A percentile compares a stretch with the other conserved stretches of the same genome.
phyloP scores from a whole-genome alignment of 1,284 basidiomycete species.

The Fomitiporia mediterranea region DNA sequence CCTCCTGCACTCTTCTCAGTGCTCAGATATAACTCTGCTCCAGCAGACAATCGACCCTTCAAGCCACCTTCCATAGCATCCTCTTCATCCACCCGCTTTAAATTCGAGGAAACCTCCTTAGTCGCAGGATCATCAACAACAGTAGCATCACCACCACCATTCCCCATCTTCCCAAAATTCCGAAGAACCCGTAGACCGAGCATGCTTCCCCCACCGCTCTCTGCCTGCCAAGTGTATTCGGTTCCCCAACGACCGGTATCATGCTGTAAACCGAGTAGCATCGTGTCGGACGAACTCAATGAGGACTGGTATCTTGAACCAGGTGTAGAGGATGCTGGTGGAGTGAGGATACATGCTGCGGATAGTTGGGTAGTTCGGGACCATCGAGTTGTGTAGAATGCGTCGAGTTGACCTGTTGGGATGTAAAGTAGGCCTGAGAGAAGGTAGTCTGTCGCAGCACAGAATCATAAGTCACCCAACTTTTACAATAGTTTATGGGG shows the following conservation, averaged over 20 bases:
- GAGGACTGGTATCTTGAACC: slow-evolving; percentile 4
- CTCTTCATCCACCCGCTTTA: slow-evolving; percentile 82
- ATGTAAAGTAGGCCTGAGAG: slow-evolving; percentile 92
- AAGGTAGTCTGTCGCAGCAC: slow-evolving; percentile 64
- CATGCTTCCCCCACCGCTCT: slow-evolving; percentile 77
- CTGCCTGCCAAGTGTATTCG: slow-evolving; percentile 93
- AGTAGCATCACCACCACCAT: slow-evolving; percentile 32
- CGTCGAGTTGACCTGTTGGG: slow-evolving; percentile 84
- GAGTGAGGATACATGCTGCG: slow-evolving; percentile 54
- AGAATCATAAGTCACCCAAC: slow-evolving; percentile 11
- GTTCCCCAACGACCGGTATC: slow-evolving; percentile 91
- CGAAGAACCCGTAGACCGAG: slow-evolving; percentile 88
- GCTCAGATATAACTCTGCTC: slow-evolving; percentile 93
- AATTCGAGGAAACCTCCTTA: slow-evolving; percentile 29
- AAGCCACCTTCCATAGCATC: slow-evolving; percentile 87
- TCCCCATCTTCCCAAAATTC: slow-evolving; percentile 76
- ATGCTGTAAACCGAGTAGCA: slow-evolving; percentile 88
- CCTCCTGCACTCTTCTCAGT: slow-evolving; percentile 91
- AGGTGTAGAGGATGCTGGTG: slow-evolving; percentile 10
- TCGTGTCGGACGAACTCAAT: slow-evolving; percentile 50
- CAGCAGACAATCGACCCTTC: slow-evolving; percentile 84
- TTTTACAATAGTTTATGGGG: slow-evolving; percentile 20
- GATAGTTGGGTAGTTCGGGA: slow-evolving; percentile 66
- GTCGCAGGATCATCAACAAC: slow-evolving; percentile 27
- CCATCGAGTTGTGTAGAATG: slow-evolving; percentile 81